phyloP scores from a whole-genome alignment of 2,329 filamentous ascomycete genomes.

The Myriosclerotinia scirpicola region DNA sequence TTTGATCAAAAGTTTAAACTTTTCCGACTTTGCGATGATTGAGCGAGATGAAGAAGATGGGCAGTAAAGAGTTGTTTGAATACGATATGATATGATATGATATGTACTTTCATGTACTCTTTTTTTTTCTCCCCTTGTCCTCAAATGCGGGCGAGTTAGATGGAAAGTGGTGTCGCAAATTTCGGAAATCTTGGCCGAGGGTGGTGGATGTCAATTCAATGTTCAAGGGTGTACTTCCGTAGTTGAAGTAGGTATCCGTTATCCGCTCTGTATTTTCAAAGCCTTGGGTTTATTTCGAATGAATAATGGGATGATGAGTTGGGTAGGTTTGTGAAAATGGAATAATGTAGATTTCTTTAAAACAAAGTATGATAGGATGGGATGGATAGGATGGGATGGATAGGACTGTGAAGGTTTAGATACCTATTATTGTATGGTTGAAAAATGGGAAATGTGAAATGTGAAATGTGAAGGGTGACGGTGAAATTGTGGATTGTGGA shows the following conservation, averaged over 20 bases:
- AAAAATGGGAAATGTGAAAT: too few relatives aligned
- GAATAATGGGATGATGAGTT: background rate
- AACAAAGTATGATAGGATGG: background rate
- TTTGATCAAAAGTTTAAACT: conserved; percentile 6
- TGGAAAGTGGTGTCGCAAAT: conserved; percentile 17
- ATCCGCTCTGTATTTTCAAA: conserved; percentile 7
- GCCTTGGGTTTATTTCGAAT: conserved; percentile 4
- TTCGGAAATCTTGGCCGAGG: conserved; percentile 22
- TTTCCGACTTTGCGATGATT: conserved; percentile 16
- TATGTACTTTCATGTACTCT: background rate
- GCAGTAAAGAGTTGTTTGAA: too few relatives aligned
- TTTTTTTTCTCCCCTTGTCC: background rate
- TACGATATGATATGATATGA: too few relatives aligned
- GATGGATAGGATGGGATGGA: too few relatives aligned
- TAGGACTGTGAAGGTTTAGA: too few relatives aligned
- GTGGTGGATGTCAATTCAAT: conserved; percentile 1
- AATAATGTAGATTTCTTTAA: background rate
- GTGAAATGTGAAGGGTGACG: background rate
- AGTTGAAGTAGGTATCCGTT: background rate
- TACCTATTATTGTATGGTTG: too few relatives aligned
- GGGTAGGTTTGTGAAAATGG: too few relatives aligned
- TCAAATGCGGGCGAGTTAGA: conserved; percentile 15
- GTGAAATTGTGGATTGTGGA: background rate
- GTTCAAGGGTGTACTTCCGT: conserved; percentile 11
- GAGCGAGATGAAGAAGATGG: background rate